These are phyloP conservation scores for Anisodus tanguticus DNA, from an alignment of 257 asterid species.

Conservation along the genomic window DNA sequence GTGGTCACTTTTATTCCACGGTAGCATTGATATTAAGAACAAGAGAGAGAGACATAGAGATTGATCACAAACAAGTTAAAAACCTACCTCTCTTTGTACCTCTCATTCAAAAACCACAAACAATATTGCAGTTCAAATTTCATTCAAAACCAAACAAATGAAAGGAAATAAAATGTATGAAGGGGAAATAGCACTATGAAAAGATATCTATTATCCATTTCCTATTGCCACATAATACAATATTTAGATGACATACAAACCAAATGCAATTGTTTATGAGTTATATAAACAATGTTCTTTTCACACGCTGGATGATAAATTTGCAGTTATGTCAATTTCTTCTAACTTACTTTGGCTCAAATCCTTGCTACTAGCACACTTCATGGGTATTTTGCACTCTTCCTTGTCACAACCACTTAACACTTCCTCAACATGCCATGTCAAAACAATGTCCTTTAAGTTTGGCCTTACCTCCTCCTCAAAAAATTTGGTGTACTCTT, in stretches of 20 bases:
- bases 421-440: slow-evolving; percentile 44
- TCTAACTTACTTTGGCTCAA: background rate
- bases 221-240: background rate
- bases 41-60: background rate
- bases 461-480: slow-evolving; percentile 50
- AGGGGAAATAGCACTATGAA: background rate
- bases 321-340: slow-evolving; percentile 22
- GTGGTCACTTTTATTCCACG: background rate
- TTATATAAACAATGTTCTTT: background rate
- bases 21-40: background rate
- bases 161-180: background rate
- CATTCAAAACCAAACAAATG: slow-evolving; percentile 11
- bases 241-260: background rate
- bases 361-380: slow-evolving; percentile 26
- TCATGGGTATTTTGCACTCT: background rate
- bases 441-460: slow-evolving; percentile 50
- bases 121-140: background rate
- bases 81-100: background rate
- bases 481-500: slow-evolving; percentile 47
- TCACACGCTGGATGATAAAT: slow-evolving; percentile 24
- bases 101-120: slow-evolving; percentile 1
- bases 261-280: slow-evolving; percentile 4
- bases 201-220: slow-evolving; percentile 1
- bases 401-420: slow-evolving; percentile 23
- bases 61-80: background rate